Evolutionary conservation across 768 basidiomycete genomes (phyloP).

Genomic region (Dioszegia crocea): DNA sequence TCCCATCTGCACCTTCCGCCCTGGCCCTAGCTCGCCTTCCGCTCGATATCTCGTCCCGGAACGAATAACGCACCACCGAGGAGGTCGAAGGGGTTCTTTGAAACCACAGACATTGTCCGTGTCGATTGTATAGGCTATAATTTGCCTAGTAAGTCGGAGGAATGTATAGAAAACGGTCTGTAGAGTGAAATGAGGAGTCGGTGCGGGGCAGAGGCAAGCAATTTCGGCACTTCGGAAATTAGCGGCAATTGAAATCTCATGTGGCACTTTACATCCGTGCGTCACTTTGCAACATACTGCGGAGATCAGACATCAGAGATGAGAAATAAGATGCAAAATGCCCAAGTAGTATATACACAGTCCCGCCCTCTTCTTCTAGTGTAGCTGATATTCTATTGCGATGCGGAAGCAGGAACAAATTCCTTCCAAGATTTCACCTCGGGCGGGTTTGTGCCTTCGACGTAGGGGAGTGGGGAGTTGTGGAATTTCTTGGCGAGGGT

Average conservation of each 20-base stretch:
- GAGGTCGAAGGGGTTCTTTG: constrained; percentile 45
- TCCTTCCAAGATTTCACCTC: constrained; percentile 89
- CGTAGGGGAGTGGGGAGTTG: constrained; percentile 56
- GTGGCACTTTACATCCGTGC: constrained; percentile 2
- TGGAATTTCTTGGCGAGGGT: constrained; percentile 55
- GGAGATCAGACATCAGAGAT: too few relatives aligned
- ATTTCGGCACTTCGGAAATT: constrained; percentile 1
- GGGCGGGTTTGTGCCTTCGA: constrained; percentile 79
- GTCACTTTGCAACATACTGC: too few relatives aligned
- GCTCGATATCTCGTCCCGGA: too few relatives aligned
- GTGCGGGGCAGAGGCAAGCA: not conserved
- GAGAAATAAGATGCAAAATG: too few relatives aligned
- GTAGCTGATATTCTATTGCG: too few relatives aligned
- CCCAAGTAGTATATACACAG: too few relatives aligned
- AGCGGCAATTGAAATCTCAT: not conserved
- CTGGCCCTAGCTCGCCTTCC: too few relatives aligned
- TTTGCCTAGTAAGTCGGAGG: not conserved
- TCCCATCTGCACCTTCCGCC: too few relatives aligned
- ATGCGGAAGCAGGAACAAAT: constrained; percentile 50
- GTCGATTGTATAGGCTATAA: not conserved
- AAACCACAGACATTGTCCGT: constrained; percentile 39
- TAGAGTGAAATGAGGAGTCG: not conserved
- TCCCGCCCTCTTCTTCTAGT: too few relatives aligned
- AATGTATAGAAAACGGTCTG: not conserved
- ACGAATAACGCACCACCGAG: constrained; percentile 40